Percentiles rank a stretch among this genome's conserved stretches.
phyloP scores from a whole-genome alignment of 345 rosid genomes.

The Stellera chamaejasme region DNA sequence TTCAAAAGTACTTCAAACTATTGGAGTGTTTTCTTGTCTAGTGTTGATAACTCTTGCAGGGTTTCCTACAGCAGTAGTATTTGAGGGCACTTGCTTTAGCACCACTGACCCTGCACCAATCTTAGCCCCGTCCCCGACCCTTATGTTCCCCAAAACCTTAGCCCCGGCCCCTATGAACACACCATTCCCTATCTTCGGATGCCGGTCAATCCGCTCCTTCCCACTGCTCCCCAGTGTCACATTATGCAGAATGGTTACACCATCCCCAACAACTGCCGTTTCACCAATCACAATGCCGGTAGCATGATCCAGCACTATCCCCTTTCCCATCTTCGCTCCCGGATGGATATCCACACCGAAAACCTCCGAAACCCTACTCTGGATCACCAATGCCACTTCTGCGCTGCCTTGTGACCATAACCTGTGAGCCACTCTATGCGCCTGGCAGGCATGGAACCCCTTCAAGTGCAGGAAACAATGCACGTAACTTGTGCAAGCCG shows the following conservation, averaged over 20 bases:
- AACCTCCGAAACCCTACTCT: conserved; percentile 14
- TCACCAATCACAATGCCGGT: conserved; percentile 18
- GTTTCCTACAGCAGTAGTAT: conserved; percentile 14
- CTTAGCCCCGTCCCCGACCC: conserved; percentile 14
- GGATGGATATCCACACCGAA: conserved; percentile 21
- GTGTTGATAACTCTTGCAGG: conserved; percentile 6
- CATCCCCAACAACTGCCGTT: conserved; percentile 9
- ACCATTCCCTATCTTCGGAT: conserved; percentile 16
- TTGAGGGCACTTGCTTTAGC: conserved; percentile 15
- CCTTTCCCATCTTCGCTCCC: conserved; percentile 15
- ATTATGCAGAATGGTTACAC: conserved; percentile 16
- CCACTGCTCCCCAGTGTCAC: conserved; percentile 20
- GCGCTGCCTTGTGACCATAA: conserved; percentile 14
- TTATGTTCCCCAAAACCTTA: conserved; percentile 15
- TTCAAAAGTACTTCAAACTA: too few species aligned
- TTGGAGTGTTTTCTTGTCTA: too few species aligned
- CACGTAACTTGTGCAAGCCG: conserved; percentile 14
- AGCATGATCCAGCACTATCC: conserved; percentile 15
- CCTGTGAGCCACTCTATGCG: conserved; percentile 15
- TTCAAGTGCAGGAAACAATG: conserved; percentile 14
- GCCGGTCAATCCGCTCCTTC: conserved; percentile 10
- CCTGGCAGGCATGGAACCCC: conserved; percentile 20
- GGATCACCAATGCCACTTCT: conserved; percentile 10
- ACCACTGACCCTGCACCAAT: conserved; percentile 20
- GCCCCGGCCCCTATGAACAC: conserved; percentile 16